Evolutionary conservation across 768 basidiomycete genomes (phyloP).

Genomic region (Suillus ampliporus): DNA sequence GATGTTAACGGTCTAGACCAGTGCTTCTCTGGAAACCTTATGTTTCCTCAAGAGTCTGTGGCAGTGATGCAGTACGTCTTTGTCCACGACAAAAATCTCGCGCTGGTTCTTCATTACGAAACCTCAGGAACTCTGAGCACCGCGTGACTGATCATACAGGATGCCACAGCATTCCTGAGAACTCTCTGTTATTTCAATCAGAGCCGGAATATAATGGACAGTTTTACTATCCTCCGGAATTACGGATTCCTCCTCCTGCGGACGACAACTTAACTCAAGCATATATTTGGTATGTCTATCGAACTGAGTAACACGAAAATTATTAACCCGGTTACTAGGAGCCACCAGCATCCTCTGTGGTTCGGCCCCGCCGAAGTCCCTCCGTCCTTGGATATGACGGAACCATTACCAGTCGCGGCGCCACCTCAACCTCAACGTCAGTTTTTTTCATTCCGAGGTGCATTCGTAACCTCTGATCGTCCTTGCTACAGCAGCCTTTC

Average conservation of each 20-base stretch:
- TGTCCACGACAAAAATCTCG: neutral
- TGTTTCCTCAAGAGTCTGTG: neutral
- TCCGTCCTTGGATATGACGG: neutral
- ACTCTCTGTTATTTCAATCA: neutral
- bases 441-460: constrained; percentile 1
- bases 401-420: constrained; percentile 4
- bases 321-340: constrained; percentile 2
- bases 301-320: neutral
- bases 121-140: no score
- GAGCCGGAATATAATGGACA: neutral
- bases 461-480: neutral
- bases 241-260: no score
- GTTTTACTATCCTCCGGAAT: neutral
- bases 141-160: neutral
- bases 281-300: neutral
- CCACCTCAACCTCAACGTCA: neutral
- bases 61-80: neutral
- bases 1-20: neutral
- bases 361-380: neutral
- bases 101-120: neutral
- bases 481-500: neutral
- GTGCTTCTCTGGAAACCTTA: no score
- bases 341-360: neutral
- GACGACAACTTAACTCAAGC: neutral
- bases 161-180: neutral